Percentiles rank a stretch among this genome's conserved stretches.
phyloP scores from a whole-genome alignment of 2,329 filamentous ascomycete genomes.

The Chaetomium sp. region DNA sequence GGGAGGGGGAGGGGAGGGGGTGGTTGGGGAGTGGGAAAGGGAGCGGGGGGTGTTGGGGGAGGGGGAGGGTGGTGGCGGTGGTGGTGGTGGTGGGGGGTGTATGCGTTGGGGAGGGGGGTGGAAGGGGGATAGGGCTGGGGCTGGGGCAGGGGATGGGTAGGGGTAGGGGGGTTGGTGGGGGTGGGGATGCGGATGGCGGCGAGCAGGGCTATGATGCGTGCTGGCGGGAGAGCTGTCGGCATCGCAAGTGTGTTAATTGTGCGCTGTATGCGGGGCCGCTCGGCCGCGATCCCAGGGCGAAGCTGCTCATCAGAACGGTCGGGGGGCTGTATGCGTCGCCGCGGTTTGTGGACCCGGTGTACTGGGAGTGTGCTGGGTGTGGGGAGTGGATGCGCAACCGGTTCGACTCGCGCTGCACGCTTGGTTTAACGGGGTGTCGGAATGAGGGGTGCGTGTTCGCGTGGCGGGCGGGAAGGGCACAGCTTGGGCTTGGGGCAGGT shows the following conservation, averaged over 20 bases:
- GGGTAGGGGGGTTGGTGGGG: background rate
- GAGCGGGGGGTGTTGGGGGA: background rate
- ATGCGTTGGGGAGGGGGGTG: background rate
- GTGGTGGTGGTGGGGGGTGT: background rate
- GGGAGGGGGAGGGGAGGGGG: too few relatives aligned
- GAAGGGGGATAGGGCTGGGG: background rate
- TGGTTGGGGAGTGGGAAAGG: too few relatives aligned
- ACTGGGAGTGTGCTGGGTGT: constrained; percentile 31
- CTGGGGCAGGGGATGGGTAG: background rate
- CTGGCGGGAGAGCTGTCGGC: constrained; percentile 22
- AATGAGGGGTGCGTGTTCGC: constrained; percentile 16
- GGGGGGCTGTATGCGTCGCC: constrained; percentile 29
- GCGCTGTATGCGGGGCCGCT: constrained; percentile 22
- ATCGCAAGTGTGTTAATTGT: constrained; percentile 30
- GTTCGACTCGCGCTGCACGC: constrained; percentile 13
- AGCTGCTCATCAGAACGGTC: constrained; percentile 27
- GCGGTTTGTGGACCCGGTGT: constrained; percentile 28
- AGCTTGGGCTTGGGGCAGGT: background rate
- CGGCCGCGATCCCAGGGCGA: background rate
- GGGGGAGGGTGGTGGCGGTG: background rate
- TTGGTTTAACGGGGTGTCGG: constrained; percentile 18
- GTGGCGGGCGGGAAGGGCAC: constrained; percentile 4
- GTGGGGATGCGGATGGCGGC: background rate
- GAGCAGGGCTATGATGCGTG: background rate
- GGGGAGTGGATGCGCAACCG: constrained; percentile 30